Conservation (phyloP, 148 eudicot species). For the Spergularia marina region DNA sequence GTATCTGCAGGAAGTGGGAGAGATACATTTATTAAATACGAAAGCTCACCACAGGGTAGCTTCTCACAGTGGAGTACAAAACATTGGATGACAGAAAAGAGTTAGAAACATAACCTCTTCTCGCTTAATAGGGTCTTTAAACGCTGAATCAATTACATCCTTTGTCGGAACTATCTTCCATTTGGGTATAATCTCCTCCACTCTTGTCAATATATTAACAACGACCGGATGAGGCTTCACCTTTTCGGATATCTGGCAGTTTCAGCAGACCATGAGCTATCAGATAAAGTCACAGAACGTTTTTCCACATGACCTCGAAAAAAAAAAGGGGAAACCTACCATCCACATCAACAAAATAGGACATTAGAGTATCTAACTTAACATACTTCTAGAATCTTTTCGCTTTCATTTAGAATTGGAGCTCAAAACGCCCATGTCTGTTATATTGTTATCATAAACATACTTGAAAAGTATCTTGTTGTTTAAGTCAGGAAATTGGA, state of each 20-base stretch:
- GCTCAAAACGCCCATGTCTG: no score
- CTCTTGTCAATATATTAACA: constrained; percentile 62
- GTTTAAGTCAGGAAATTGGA: no score
- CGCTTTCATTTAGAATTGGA: no score
- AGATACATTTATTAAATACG: neutral
- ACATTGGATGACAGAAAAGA: neutral
- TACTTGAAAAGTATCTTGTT: no score
- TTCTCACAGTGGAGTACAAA: neutral
- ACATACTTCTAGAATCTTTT: no score
- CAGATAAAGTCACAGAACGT: no score
- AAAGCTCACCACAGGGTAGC: neutral
- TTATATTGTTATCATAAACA: no score
- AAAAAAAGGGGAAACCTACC: no score
- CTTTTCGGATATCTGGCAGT: constrained; percentile 85
- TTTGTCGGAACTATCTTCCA: constrained; percentile 98
- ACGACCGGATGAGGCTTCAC: constrained; percentile 97
- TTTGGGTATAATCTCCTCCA: constrained; percentile 90
- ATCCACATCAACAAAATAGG: no score
- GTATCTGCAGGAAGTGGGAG: constrained; percentile 40
- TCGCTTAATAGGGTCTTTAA: constrained; percentile 86
- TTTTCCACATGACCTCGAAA: no score
- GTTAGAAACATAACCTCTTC: constrained; percentile 55
- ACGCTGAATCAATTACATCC: constrained; percentile 86
- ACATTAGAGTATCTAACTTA: no score
- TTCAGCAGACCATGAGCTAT: neutral